Conservation (phyloP, 2,329 filamentous ascomycete genomes). For the Sordariomycetes sp. region DNA sequence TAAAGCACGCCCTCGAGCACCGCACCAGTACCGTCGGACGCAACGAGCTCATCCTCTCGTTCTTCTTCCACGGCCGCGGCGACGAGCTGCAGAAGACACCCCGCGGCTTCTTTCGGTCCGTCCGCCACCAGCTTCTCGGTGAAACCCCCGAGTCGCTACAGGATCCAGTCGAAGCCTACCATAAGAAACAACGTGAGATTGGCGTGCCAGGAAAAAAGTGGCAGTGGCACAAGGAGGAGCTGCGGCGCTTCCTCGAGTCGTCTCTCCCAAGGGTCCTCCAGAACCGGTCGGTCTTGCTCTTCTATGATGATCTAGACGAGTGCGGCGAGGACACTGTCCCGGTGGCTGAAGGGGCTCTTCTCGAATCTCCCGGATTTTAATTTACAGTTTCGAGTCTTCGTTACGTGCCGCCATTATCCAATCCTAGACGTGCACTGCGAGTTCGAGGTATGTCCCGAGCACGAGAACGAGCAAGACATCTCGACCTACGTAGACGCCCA, state of each 20-base stretch:
- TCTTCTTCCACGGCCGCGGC: constrained; percentile 13
- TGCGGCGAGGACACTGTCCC: constrained; percentile 13
- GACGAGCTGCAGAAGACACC: constrained; percentile 15
- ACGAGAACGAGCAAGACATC: constrained; percentile 15
- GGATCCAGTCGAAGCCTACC: constrained; percentile 10
- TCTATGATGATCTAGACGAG: constrained; percentile 22
- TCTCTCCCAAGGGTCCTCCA: constrained; percentile 11
- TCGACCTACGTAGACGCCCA: constrained; percentile 12
- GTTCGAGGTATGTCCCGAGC: constrained; percentile 15
- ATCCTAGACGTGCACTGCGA: constrained; percentile 8
- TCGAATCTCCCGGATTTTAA: constrained; percentile 2
- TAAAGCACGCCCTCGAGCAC: constrained; percentile 17
- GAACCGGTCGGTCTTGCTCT: constrained; percentile 9
- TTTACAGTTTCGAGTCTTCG: constrained; percentile 14
- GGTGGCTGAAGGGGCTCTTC: constrained; percentile 11
- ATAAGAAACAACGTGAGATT: constrained; percentile 1
- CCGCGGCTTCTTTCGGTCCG: constrained; percentile 19
- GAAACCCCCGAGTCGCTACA: constrained; percentile 10
- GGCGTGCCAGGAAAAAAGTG: constrained; percentile 10
- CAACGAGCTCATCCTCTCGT: constrained; percentile 12
- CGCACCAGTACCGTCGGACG: constrained; percentile 8
- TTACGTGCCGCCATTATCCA: constrained; percentile 19
- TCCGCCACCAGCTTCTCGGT: constrained; percentile 18
- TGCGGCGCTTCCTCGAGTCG: constrained; percentile 10
- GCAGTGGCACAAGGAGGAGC: constrained; percentile 13